Evolutionary conservation across 352 stramenopile genomes (phyloP).

Genomic region (Albugo laibachii): DNA sequence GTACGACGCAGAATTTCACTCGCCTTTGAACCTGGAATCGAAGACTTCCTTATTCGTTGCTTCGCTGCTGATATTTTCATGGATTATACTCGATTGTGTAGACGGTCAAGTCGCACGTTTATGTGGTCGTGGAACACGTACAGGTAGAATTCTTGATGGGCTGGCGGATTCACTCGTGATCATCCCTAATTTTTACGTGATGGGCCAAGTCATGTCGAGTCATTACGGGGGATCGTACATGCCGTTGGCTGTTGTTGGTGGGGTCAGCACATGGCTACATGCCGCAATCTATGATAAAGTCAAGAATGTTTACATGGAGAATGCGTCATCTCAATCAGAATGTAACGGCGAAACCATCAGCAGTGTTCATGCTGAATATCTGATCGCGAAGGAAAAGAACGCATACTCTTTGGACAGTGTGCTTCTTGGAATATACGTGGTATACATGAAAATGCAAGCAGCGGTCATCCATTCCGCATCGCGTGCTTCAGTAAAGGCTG

Average conservation of each 20-base stretch:
- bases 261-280: conserved; percentile 58
- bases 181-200: conserved; percentile 42
- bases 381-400: conserved; percentile 35
- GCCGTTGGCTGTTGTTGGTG: conserved; percentile 33
- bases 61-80: conserved; percentile 46
- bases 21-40: conserved; percentile 35
- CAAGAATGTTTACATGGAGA: conserved; percentile 80
- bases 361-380: conserved; percentile 50
- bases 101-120: conserved; percentile 65
- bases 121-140: conserved; percentile 64
- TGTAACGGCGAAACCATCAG: conserved; percentile 65
- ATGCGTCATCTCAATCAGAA: conserved; percentile 51
- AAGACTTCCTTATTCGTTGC: conserved; percentile 29
- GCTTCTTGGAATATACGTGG: conserved; percentile 53
- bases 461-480: conserved; percentile 38
- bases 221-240: conserved; percentile 20
- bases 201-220: conserved; percentile 28
- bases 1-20: conserved; percentile 69
- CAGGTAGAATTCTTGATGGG: conserved; percentile 57
- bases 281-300: conserved; percentile 73
- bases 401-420: conserved; percentile 39
- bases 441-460: conserved; percentile 46
- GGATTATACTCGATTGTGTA: conserved; percentile 74
- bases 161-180: conserved; percentile 60
- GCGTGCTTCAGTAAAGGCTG: conserved; percentile 19